Conservation (phyloP, 345 rosid genomes). For the Eucalyptus cloeziana region DNA sequence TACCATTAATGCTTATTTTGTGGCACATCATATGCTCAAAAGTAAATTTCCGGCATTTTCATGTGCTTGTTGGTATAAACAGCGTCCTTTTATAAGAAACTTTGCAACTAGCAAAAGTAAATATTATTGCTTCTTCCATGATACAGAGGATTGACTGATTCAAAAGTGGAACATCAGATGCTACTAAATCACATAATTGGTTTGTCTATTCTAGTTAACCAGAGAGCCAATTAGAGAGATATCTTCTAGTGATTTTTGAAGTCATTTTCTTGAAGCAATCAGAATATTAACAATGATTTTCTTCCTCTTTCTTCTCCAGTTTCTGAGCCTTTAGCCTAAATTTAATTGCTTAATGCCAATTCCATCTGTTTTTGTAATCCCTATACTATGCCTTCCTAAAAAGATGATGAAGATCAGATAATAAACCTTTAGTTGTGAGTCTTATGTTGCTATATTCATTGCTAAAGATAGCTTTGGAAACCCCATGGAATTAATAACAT, state of each 20-base stretch:
- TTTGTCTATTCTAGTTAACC: neutral
- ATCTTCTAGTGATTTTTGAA: neutral
- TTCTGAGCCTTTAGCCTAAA: neutral
- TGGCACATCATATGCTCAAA: neutral
- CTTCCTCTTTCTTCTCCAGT: neutral
- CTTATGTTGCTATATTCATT: neutral
- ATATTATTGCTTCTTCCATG: neutral
- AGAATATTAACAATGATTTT: neutral
- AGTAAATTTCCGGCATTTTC: neutral
- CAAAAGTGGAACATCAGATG: neutral
- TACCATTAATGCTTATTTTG: neutral
- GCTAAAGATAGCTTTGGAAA: neutral
- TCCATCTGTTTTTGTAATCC: neutral
- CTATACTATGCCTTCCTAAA: neutral
- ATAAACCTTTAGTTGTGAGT: neutral
- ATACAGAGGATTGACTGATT: neutral
- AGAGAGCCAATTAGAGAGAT: neutral
- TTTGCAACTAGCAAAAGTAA: neutral
- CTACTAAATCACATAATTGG: neutral
- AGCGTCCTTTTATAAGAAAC: neutral
- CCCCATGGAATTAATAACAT: neutral
- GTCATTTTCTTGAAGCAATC: neutral
- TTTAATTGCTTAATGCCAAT: neutral
- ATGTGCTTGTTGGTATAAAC: neutral
- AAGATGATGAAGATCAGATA: neutral